A percentile compares a stretch with the other conserved stretches of the same genome.
Evolutionary conservation across 2,329 filamentous ascomycete genomes (phyloP).

Genomic region (Sordariomycetes sp.): DNA sequence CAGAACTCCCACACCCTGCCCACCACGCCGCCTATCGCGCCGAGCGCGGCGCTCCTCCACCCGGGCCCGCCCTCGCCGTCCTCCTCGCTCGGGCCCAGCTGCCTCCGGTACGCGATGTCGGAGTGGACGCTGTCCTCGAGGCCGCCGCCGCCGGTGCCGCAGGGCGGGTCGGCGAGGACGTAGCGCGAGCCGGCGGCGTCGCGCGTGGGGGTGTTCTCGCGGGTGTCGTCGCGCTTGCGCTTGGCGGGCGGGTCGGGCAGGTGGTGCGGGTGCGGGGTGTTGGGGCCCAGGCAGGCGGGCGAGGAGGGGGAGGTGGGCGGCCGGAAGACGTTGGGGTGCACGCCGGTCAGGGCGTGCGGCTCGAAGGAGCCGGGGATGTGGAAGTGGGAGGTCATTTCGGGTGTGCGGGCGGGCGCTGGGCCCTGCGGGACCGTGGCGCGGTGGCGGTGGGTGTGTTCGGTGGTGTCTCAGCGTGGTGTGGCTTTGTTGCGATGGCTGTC

Average conservation of each 20-base stretch:
- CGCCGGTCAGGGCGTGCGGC: conserved; percentile 9
- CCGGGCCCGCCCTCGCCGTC: conserved; percentile 22
- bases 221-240: conserved; percentile 28
- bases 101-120: conserved; percentile 43
- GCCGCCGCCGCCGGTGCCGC: not conserved
- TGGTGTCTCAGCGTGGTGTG: not conserved
- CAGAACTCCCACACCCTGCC: conserved; percentile 84
- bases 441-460: not conserved
- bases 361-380: conserved; percentile 21
- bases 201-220: conserved; percentile 6
- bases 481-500: too few species aligned
- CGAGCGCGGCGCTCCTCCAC: conserved; percentile 51
- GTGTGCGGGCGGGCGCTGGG: not conserved
- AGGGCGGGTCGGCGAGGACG: conserved; percentile 33
- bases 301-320: conserved; percentile 30
- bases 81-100: conserved; percentile 34
- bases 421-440: not conserved
- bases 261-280: conserved; percentile 10
- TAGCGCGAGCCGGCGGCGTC: conserved; percentile 21
- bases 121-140: conserved; percentile 40
- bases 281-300: conserved; percentile 19
- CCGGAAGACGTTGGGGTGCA: conserved; percentile 34
- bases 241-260: conserved; percentile 20
- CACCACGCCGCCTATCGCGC: conserved; percentile 54
- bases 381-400: conserved; percentile 18